Evolutionary conservation across 2,329 filamentous ascomycete genomes (phyloP).

Genomic region (Colletotrichum chrysophilum): DNA sequence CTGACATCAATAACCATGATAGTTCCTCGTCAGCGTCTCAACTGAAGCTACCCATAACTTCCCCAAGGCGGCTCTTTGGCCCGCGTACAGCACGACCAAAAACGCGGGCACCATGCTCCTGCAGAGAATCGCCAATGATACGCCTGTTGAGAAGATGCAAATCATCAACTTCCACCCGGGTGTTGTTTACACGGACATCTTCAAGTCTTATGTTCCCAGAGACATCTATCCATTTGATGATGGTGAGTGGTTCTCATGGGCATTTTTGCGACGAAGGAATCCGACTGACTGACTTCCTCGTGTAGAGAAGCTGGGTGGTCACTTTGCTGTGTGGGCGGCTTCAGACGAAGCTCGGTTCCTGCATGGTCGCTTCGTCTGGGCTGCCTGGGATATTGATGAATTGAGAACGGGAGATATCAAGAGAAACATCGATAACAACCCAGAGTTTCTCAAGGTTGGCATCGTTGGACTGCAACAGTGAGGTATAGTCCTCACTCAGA

Average conservation of each 20-base stretch:
- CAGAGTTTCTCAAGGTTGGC: constrained; percentile 21
- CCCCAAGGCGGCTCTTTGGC: constrained; percentile 21
- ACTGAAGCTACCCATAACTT: constrained; percentile 33
- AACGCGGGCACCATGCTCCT: constrained; percentile 37
- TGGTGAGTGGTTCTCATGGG: background rate
- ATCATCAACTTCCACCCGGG: constrained; percentile 46
- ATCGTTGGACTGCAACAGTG: constrained; percentile 4
- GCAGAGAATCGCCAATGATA: constrained; percentile 43
- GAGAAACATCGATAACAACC: constrained; percentile 19
- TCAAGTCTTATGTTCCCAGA: constrained; percentile 24
- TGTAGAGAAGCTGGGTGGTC: background rate
- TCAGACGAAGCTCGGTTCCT: constrained; percentile 41
- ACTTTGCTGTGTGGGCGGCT: constrained; percentile 44
- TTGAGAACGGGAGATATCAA: constrained; percentile 25
- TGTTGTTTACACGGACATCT: constrained; percentile 35
- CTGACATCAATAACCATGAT: background rate
- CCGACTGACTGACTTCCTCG: background rate
- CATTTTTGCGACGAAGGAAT: background rate
- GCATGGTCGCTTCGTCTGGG: constrained; percentile 42
- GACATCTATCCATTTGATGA: constrained; percentile 31
- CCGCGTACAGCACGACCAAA: constrained; percentile 37
- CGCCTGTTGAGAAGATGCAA: constrained; percentile 36
- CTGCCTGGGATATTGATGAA: constrained; percentile 48
- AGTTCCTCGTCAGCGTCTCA: constrained; percentile 38
- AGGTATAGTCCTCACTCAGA: background rate